Evolutionary conservation across 352 stramenopile species (phyloP), one percentile per base, ranked within the genome.

Genomic region (Phytophthora foliorum): DNA sequence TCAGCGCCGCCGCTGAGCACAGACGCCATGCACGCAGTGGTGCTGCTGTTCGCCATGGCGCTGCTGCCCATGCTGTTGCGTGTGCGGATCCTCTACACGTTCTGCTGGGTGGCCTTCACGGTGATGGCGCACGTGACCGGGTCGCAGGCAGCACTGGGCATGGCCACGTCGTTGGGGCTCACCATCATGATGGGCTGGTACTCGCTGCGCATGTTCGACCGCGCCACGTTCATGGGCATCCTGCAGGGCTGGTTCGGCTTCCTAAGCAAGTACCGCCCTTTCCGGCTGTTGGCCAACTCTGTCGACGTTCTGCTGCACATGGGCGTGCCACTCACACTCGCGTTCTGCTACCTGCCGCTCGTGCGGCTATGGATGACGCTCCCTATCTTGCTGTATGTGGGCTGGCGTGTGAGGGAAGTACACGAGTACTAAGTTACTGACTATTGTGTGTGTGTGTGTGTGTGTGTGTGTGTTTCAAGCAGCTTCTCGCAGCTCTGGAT

Each of bases 131-230:
- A 82, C 24, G 34, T 77, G 46, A 57, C 55, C 9, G 63, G 76
- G 34, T 80, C 75, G 17, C 21, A 81, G 54, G 67, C 65, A 11
- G 73, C 74, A 17, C 59, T 87, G 13, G 79, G 79, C 41, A 73
- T 87, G 31, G 62, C 77, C 9, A 84, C 79, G 25, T 78, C 76
- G 29, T 48, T 81, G 13, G 74, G 79, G 6, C 62, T 83, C 56
- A 81, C 79, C 52, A 83, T 87, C 53, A 87, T 87, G 79, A 78
- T 84, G 63, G 75, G 76, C 29, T 87, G 79, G 79, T 87, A 84
- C 61, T 80, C 76, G 54, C 65, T 87, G 44, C 79, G 79, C 4
- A 44, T 62, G 21, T 29, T 84, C 32, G 79, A 87, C 50, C 57
- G 70, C 9, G 70, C 72, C 22, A 77, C 79, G 34, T 87, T 87